phyloP scores from a whole-genome alignment of 805 yeast species.

The Nakazawaea ambrosiae region DNA sequence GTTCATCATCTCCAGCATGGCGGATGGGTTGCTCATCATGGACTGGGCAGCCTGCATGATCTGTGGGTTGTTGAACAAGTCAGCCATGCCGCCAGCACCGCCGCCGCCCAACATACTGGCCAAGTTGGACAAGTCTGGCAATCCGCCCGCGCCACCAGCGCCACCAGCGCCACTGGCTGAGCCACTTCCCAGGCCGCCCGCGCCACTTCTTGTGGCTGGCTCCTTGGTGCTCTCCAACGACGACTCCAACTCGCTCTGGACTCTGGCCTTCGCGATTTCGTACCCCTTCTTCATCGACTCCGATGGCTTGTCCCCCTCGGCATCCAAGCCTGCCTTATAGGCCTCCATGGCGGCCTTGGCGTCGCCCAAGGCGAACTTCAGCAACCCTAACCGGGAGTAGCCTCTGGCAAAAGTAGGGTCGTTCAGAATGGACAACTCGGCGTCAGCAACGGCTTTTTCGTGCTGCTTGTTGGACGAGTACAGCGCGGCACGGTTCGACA shows the following conservation, averaged over 20 bases:
- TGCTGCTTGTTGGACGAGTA: constrained; percentile 73
- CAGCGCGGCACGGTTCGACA: constrained; percentile 96
- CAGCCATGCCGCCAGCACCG: constrained; percentile 62
- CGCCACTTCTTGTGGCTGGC: constrained; percentile 12
- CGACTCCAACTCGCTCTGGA: constrained; percentile 61
- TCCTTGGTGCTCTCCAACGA: constrained; percentile 23
- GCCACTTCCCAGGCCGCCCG: constrained; percentile 17
- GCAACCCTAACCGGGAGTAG: constrained; percentile 91
- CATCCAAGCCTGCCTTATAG: constrained; percentile 78
- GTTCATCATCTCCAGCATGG: constrained; percentile 65
- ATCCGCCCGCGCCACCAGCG: constrained; percentile 35
- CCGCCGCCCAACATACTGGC: constrained; percentile 54
- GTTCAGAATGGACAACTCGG: constrained; percentile 68
- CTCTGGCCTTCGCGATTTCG: constrained; percentile 87
- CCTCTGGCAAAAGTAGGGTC: constrained; percentile 87
- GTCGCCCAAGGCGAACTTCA: constrained; percentile 91
- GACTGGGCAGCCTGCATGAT: constrained; percentile 83
- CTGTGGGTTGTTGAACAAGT: constrained; percentile 85
- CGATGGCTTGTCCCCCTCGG: constrained; percentile 78
- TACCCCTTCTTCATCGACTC: constrained; percentile 91
- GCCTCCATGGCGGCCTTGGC: constrained; percentile 86
- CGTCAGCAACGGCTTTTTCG: constrained; percentile 75
- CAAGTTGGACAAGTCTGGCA: constrained; percentile 67
- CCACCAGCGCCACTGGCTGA: constrained; percentile 19
- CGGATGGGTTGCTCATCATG: constrained; percentile 80